Evolutionary conservation across 2,329 filamentous ascomycete species (phyloP).

Genomic region (Diaporthe australafricana): DNA sequence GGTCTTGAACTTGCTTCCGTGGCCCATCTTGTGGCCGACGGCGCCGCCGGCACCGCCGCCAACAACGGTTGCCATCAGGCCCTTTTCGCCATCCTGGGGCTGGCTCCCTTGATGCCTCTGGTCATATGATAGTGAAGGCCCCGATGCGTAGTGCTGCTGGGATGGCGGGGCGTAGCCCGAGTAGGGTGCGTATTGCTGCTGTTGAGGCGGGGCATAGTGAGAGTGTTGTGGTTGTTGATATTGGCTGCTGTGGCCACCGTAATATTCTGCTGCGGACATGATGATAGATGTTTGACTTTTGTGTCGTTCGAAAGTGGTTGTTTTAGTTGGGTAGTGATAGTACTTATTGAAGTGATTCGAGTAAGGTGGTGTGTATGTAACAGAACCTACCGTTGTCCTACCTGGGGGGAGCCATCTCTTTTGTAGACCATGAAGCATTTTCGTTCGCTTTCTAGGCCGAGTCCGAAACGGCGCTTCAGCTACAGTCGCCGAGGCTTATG

Average conservation of each 20-base stretch:
- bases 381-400: neutral
- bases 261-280: conserved; percentile 44
- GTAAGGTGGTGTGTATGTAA: too few relatives aligned
- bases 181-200: conserved; percentile 39
- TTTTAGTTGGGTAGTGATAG: neutral
- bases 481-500: conserved; percentile 2
- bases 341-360: too few relatives aligned
- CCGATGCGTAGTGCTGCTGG: conserved; percentile 34
- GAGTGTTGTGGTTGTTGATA: conserved; percentile 29
- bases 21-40: conserved; percentile 65
- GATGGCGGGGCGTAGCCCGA: conserved; percentile 24
- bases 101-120: conserved; percentile 26
- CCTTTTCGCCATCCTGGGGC: conserved; percentile 60
- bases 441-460: conserved; percentile 3
- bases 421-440: neutral
- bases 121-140: conserved; percentile 10
- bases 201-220: conserved; percentile 35
- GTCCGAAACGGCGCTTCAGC: conserved; percentile 12
- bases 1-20: conserved; percentile 62
- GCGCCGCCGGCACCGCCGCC: conserved; percentile 66
- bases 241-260: conserved; percentile 33
- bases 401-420: neutral
- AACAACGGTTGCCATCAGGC: conserved; percentile 64
- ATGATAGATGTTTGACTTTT: neutral
- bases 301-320: neutral